Evolutionary conservation across 176 grass and related monocot genomes (phyloP), one percentile per base, ranked within the genome.

Genomic region (Avena eriantha): DNA sequence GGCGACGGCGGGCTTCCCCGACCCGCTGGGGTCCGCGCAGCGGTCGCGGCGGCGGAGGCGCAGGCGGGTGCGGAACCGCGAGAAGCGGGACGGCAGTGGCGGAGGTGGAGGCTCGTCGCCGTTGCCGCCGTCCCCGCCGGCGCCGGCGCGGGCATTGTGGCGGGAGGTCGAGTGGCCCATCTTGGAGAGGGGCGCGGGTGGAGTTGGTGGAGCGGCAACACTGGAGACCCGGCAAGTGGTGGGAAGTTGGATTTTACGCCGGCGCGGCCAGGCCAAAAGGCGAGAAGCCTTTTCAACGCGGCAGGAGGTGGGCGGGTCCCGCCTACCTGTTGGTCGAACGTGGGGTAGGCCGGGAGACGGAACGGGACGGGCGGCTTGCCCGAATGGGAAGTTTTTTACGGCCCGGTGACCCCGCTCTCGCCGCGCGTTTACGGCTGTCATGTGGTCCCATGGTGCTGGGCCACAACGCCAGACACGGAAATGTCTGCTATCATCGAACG

Each of bases 141-240:
- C 33, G 84, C 21, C 84, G 82, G 73, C 76, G 85, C 54, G 45
- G 21, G 23, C 84, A 76, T 78, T 54, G 47, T 71, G 23, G 5
- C 84, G 82, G 11, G 96, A 97, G 75, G 34, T 47, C 31, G 84
- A 66, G 36, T 97, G 90, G 43, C 91, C 95, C 94, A 97, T 97
- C 22, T 39, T 47, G 69, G 59, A 26, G 77, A 1, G 43, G 21
- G 8, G 47, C 18, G 71, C 5, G 43, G 19, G 2, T 9, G 46
- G 72, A 51, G 73, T 76, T 75, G 72, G 72, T 75, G 67, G 50
- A 41, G 39, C 39, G 39, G 39, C 39, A 7, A 41, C 6, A 16
- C 59, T 64, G 60, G 72, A 75, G 72, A 15, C 61, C 63, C 2
- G 8, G 70, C 9, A 47, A 47, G 45, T 47, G 45, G 24, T n/a